phyloP scores from a whole-genome alignment of 805 yeast species.

The Wickerhamiella cacticola region DNA sequence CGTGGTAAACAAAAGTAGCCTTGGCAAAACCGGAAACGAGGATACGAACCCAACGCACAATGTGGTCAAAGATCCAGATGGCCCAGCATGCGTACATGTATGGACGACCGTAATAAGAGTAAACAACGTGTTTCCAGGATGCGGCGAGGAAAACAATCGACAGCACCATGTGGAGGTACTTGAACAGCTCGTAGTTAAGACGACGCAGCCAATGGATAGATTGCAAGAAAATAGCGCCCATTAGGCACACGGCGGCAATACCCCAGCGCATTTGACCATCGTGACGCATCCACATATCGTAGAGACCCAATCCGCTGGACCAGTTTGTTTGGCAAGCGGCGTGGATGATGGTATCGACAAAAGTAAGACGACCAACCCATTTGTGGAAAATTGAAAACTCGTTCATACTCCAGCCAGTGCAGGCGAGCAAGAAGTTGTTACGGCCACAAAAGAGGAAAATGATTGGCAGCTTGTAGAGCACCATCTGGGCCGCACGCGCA shows the following conservation, averaged over 20 bases:
- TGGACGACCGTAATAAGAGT: slow-evolving; percentile 11
- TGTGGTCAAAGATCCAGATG: slow-evolving; percentile 57
- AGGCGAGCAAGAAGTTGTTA: slow-evolving; percentile 49
- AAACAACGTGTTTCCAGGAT: slow-evolving; percentile 41
- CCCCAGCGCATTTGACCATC: slow-evolving; percentile 10
- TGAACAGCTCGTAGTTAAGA: slow-evolving; percentile 45
- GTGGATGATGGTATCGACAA: slow-evolving; percentile 43
- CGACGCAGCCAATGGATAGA: slow-evolving; percentile 42
- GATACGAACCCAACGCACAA: slow-evolving; percentile 43
- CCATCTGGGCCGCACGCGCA: slow-evolving; percentile 28
- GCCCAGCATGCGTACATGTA: slow-evolving; percentile 35
- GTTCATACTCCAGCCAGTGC: slow-evolving; percentile 35
- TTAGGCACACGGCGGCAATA: slow-evolving; percentile 4
- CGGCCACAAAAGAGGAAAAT: slow-evolving; percentile 49
- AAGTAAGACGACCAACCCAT: slow-evolving; percentile 47
- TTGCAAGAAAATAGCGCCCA: slow-evolving; percentile 32
- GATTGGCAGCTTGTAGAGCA: slow-evolving; percentile 32
- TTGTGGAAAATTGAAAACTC: slow-evolving; percentile 45
- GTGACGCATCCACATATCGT: slow-evolving; percentile 16
- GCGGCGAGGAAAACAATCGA: slow-evolving; percentile 46
- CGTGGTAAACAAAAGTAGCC: slow-evolving; percentile 21
- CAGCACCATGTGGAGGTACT: slow-evolving; percentile 42
- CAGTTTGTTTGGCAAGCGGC: slow-evolving; percentile 24
- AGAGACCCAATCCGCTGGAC: slow-evolving; percentile 31
- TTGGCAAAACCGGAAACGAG: slow-evolving; percentile 38